Evolutionary conservation across 2,329 filamentous ascomycete genomes (phyloP), one percentile per base, ranked within the genome.

Genomic region (Ilyonectria destructans): DNA sequence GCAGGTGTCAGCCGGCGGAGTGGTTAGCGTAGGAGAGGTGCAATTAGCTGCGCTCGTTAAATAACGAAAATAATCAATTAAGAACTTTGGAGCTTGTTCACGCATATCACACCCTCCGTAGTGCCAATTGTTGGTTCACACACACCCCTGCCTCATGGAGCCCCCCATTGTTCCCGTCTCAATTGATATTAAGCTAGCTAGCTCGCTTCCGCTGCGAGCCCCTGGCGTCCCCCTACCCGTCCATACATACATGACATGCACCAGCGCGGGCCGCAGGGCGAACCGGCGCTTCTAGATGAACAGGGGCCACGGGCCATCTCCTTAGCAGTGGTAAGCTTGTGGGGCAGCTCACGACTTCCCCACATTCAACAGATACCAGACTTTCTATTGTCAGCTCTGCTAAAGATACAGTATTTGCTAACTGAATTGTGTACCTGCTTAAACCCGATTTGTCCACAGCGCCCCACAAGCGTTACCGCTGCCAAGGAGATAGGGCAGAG

Each of bases 1-100:
- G 48, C 13, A 51, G 15, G 23, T n/a, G 49, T 52, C 17, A 52
- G 49, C 9, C 49, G 29, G 49, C 49, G 33, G 26, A 33, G 48
- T 31, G 46, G 46, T 49, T 23, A 29, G 46, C 46, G 46, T 15
- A 4, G n/a, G 45, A 26, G 21, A 15, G 45, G 45, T 6, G 9
- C 35, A 5, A 40, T 40, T 40, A 17, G 10, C 12, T 33, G 6
- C 31, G 9, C 31, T 10, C 6, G 6, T 45, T 15, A 15, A 43
- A 23, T 48, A 5, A 5, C 45, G 45, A 23, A 6, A 19, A 48
- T 23, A 9, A 10, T 13, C n/a, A 10, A 48, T 13, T 13, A 6
- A 19, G 21, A 23, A 19, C 45, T 23, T 48, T 29, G 45, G 12
- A 26, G 21, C 7, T 6, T 13, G 21, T 4, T 15, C 21, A 13